Percentiles rank a stretch among this genome's conserved stretches.
These are phyloP conservation scores for Pyrus pyrifolia DNA, from an alignment of 306 rosid genomes.

Conservation along the genomic window DNA sequence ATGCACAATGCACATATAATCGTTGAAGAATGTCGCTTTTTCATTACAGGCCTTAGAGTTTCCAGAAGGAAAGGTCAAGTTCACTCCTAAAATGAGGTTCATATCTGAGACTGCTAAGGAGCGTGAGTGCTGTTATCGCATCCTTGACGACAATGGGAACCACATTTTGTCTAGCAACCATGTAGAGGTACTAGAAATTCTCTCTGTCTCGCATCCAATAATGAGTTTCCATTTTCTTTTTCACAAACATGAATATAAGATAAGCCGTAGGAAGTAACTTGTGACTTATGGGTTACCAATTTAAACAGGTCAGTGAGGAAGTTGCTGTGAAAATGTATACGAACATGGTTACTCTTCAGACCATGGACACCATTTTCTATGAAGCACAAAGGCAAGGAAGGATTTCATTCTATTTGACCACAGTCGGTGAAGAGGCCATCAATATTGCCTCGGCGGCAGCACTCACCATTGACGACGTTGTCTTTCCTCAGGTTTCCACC, in stretches of 20 bases:
- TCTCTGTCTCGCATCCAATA: neutral
- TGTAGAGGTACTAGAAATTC: slow-evolving; percentile 38
- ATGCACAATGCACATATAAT: neutral
- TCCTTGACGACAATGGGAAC: slow-evolving; percentile 67
- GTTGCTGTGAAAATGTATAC: slow-evolving; percentile 63
- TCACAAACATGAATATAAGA: neutral
- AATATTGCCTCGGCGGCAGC: slow-evolving; percentile 91
- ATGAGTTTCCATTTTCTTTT: neutral
- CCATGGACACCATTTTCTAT: slow-evolving; percentile 83
- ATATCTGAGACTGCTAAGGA: slow-evolving; percentile 45
- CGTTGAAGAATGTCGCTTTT: slow-evolving; percentile 4
- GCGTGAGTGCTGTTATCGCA: slow-evolving; percentile 58
- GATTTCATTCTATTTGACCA: slow-evolving; percentile 71
- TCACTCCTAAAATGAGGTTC: slow-evolving; percentile 48
- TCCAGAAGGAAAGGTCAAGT: slow-evolving; percentile 69
- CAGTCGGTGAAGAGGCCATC: slow-evolving; percentile 80
- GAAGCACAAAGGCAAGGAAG: slow-evolving; percentile 97
- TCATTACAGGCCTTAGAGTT: slow-evolving; percentile 47
- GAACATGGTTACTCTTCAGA: slow-evolving; percentile 75
- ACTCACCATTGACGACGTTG: slow-evolving; percentile 50
- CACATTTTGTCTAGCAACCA: slow-evolving; percentile 27
- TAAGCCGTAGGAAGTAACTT: neutral
- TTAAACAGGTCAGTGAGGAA: slow-evolving; percentile 49
- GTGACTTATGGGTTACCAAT: neutral
- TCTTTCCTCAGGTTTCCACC: slow-evolving; percentile 79